Base-by-base conservation (phyloP, 306 rosid species). In the Mucuna pruriens region DNA sequence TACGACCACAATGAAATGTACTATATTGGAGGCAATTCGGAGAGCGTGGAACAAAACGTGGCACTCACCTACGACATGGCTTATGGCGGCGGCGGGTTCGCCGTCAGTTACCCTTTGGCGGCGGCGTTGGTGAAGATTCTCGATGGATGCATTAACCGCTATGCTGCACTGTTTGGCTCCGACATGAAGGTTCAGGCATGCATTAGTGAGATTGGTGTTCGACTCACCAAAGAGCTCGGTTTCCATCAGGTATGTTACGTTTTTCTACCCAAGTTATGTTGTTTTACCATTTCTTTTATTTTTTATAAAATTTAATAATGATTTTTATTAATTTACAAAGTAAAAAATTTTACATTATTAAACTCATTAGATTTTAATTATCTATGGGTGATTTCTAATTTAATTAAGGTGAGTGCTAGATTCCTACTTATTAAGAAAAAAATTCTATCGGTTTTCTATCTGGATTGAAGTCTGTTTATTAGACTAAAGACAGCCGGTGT, bases 141-240 rank as follows among this genome's bases (percentile, higher is more conserved):
- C 26, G 94, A 90, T 6, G 89, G 86, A 1, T 90, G 94, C 74
- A 69, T 86, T 25, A 44, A 88, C 17, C 87, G 91, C 3, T 88
- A 88, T 33, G 75, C 87, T 4, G 20, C 29, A 0, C 73, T 90
- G 5, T 88, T 80, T 31, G 89, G 91, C 52, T 79, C 84, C 0
- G 90, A 90, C 71, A 88, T 83, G 60, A 90, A 85, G 83, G 73
- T 90, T 15, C 94, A 90, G 8, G 90, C 62, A 13, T 90, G 94
- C 15, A 49, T 86, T 26, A 88, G 81, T 8, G 91, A 88, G 42
- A 85, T 90, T 6, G 94, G 94, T 19, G 85, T 86, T 2, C 90
- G 84, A 6, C 2, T 87, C 5, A 84, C 91, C 9, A 86, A 65
- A 72, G 89, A 90, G 54, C 78, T 68, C 17, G 94, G 88, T 8